These are phyloP conservation scores for Porcisia deanei DNA, from an alignment of 208 protist species.

Conservation along the genomic window DNA sequence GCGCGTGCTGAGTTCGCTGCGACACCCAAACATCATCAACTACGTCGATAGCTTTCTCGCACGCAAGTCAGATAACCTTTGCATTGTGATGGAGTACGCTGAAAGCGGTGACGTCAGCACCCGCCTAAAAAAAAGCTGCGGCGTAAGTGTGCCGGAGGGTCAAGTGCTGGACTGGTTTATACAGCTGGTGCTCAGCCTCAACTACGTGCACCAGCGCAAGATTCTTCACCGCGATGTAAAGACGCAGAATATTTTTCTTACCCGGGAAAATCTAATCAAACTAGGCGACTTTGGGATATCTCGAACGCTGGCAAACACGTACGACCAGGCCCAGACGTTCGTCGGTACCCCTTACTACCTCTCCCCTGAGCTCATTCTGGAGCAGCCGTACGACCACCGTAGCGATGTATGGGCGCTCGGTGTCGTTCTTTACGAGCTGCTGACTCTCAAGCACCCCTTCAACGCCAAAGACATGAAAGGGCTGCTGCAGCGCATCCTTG, in stretches of 20 bases:
- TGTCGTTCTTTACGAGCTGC: conserved; percentile 89
- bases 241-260: conserved; percentile 95
- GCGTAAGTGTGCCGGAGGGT: conserved; percentile 79
- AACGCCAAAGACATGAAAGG: conserved; percentile 87
- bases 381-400: conserved; percentile 92
- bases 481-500: conserved; percentile 90
- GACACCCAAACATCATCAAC: conserved; percentile 95
- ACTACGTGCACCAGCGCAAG: conserved; percentile 92
- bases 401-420: conserved; percentile 96
- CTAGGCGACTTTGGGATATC: conserved; percentile 96
- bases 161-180: conserved; percentile 90
- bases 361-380: conserved; percentile 91
- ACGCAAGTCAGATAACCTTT: conserved; percentile 84
- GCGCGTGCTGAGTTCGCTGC: conserved; percentile 81
- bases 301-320: conserved; percentile 83
- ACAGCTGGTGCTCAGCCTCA: conserved; percentile 88
- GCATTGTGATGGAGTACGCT: conserved; percentile 94
- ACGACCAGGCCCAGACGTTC: conserved; percentile 94
- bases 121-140: conserved; percentile 80
- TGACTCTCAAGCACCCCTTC: conserved; percentile 90
- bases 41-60: conserved; percentile 95
- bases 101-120: conserved; percentile 87
- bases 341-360: conserved; percentile 96
- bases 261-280: conserved; percentile 86
- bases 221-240: conserved; percentile 95